Conservation (phyloP, 371 early-diverging fungal species). For the Mortierella sp. region DNA sequence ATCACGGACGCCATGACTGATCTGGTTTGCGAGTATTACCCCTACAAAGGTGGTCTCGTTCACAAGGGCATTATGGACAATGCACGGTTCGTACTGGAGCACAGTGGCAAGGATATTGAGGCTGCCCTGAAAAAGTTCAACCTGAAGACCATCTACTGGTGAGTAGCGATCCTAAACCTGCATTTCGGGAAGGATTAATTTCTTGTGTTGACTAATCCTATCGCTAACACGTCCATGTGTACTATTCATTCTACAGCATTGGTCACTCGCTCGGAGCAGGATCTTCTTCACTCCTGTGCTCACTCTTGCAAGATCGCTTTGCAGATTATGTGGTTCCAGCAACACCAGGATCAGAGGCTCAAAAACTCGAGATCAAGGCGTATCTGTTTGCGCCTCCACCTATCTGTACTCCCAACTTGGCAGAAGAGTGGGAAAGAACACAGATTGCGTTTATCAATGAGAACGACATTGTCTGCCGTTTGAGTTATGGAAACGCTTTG, state of each 20-base stretch:
- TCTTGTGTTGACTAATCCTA: too few relatives aligned
- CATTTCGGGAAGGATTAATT: too few relatives aligned
- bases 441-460: slow-evolving; percentile 81
- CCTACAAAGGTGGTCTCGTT: slow-evolving; percentile 87
- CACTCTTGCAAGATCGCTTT: slow-evolving; percentile 49
- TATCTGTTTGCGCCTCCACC: slow-evolving; percentile 76
- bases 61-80: slow-evolving; percentile 85
- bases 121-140: slow-evolving; percentile 49
- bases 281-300: slow-evolving; percentile 77
- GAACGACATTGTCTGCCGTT: slow-evolving; percentile 79
- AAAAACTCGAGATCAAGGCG: slow-evolving; percentile 56
- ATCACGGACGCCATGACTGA: slow-evolving; percentile 87
- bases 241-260: slow-evolving; percentile 62
- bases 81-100: slow-evolving; percentile 70
- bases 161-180: not conserved
- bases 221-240: too few relatives aligned
- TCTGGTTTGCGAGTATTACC: slow-evolving; percentile 86
- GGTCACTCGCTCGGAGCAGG: slow-evolving; percentile 89
- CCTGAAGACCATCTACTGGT: slow-evolving; percentile 52
- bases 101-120: slow-evolving; percentile 47
- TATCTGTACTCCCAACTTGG: slow-evolving; percentile 72
- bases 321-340: slow-evolving; percentile 14
- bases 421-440: slow-evolving; percentile 69
- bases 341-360: slow-evolving; percentile 31
- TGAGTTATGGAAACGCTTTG: slow-evolving; percentile 77